Conservation (phyloP, 345 rosid species). For the Pugionium dolabratum region DNA sequence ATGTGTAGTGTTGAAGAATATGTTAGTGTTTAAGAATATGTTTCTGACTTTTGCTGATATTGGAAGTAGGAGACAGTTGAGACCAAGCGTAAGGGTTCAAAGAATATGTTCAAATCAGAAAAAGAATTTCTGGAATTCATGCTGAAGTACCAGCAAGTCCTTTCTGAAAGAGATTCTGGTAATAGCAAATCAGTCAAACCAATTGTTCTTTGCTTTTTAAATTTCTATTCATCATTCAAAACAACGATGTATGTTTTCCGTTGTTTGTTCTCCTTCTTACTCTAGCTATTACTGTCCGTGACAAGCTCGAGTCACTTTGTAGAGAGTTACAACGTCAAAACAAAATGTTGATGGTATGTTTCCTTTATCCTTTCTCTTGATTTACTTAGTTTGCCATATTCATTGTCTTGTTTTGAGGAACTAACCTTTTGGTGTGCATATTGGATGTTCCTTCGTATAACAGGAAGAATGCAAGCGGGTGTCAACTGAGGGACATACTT, state of each 20-base stretch:
- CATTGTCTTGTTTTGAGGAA: not conserved
- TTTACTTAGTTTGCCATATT: slow-evolving; percentile 4
- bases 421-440: not conserved
- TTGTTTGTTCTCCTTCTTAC: slow-evolving; percentile 19
- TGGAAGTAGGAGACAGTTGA: slow-evolving; percentile 63
- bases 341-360: slow-evolving; percentile 80
- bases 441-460: slow-evolving; percentile 31
- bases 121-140: slow-evolving; percentile 82
- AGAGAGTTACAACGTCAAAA: slow-evolving; percentile 94
- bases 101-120: slow-evolving; percentile 68
- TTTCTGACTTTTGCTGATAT: slow-evolving; percentile 22
- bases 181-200: slow-evolving; percentile 11
- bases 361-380: slow-evolving; percentile 6
- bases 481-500: slow-evolving; percentile 80
- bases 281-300: slow-evolving; percentile 79
- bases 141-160: slow-evolving; percentile 87
- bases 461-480: slow-evolving; percentile 96
- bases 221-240: not conserved
- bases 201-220: slow-evolving; percentile 2
- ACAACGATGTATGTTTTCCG: too few relatives aligned
- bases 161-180: slow-evolving; percentile 87
- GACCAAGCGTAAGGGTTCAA: slow-evolving; percentile 66
- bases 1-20: too few relatives aligned
- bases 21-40: not conserved
- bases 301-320: slow-evolving; percentile 88